Base-by-base conservation (phyloP, 305 asterid species). In the Plantago coronopus region DNA sequence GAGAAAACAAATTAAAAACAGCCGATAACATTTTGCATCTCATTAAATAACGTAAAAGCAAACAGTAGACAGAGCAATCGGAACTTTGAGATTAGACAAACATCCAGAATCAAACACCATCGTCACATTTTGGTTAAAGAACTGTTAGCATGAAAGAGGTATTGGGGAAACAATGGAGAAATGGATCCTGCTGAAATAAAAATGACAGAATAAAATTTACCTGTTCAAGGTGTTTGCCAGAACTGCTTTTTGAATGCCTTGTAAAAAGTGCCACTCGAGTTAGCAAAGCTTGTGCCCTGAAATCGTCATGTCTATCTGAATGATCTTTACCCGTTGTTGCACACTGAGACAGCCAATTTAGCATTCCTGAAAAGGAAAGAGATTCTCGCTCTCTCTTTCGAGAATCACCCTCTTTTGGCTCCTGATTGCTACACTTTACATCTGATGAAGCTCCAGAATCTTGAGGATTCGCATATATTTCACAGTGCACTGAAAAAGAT, bases 371-470 rank as follows among this genome's bases (percentile, higher is more conserved):
- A 63, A 72, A 76, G 37, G 77, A 51, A 18, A 56, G 65, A 45
- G 71, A 53, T 66, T 78, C 75, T 56, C 78, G 75, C 70, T 85
- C 87, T 78, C 95, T 81, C 84, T 90, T 90, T 66, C 69, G 78
- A 65, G 82, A 73, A 67, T 60, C 62, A 50, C 37, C 79, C n/a
- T 81, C 79, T n/a, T 81, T 81, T 15, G 65, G 53, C 75, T 71
- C 81, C 25, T 68, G 83, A 31, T 81, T 83, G 63, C 81, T 79
- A 20, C 75, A 59, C 25, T 65, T 61, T 19, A 74, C 83, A 37
- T 76, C 81, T 0, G 74, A 58, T 42, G 23, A 62, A 19, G 62
- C 77, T 50, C 85, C 85, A 43, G 68, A 54, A 55, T 81, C 81
- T 67, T 78, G 83, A 15, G 83, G 79, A 55, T 79, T 79, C 49